These are phyloP conservation scores for Psilocybe mexicana DNA, from an alignment of 1,284 basidiomycete species.

Conservation along the genomic window DNA sequence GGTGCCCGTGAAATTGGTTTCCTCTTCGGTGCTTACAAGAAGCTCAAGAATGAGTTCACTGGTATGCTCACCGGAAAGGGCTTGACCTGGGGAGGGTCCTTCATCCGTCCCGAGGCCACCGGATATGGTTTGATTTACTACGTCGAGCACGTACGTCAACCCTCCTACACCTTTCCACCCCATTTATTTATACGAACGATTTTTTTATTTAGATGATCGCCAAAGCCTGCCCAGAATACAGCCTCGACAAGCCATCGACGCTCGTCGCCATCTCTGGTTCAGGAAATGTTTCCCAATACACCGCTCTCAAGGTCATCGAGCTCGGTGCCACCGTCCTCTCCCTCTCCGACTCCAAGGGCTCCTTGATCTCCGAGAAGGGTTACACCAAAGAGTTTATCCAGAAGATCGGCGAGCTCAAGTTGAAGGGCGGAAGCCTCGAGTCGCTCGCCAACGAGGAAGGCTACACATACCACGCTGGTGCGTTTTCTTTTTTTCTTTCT, in stretches of 20 bases:
- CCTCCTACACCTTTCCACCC: background rate
- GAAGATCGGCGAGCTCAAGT: conserved; percentile 63
- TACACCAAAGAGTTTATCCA: conserved; percentile 62
- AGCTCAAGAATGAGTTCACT: conserved; percentile 73
- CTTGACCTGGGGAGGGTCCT: conserved; percentile 70
- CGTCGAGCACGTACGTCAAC: conserved; percentile 62
- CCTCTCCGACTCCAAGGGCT: conserved; percentile 80
- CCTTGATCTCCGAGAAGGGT: conserved; percentile 62
- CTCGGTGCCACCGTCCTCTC: conserved; percentile 76
- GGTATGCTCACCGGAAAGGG: conserved; percentile 83
- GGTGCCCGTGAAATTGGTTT: conserved; percentile 73
- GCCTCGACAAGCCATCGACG: conserved; percentile 43
- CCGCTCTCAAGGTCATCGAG: conserved; percentile 80
- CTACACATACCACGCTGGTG: conserved; percentile 69
- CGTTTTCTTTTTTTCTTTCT: no score
- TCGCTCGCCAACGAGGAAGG: conserved; percentile 39
- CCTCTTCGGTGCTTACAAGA: conserved; percentile 78
- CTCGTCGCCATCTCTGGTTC: conserved; percentile 74
- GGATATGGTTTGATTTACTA: conserved; percentile 83
- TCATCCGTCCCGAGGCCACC: conserved; percentile 74
- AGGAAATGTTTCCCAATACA: conserved; percentile 78
- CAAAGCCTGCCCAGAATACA: conserved; percentile 46
- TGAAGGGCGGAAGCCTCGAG: conserved; percentile 61
- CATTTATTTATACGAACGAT: background rate
- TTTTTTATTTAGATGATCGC: conserved; percentile 47